These are phyloP conservation scores for Cucumis hystrix DNA, from an alignment of 306 rosid species.

Conservation along the genomic window DNA sequence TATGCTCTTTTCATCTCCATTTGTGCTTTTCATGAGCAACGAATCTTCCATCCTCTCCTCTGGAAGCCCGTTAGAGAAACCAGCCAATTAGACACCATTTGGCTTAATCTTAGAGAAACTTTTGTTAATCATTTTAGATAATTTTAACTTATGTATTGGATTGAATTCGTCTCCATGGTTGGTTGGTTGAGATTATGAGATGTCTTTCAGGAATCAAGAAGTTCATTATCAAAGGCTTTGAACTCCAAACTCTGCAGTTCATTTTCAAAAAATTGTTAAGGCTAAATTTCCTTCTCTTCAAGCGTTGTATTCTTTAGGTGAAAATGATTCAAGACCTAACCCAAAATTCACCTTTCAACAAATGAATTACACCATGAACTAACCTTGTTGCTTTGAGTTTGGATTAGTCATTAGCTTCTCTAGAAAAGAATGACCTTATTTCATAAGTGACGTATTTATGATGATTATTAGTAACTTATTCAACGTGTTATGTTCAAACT, in stretches of 20 bases:
- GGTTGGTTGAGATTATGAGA: not conserved
- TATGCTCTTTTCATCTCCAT: not conserved
- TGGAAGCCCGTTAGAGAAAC: too few species aligned
- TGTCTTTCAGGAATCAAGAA: not conserved
- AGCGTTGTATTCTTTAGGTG: not conserved
- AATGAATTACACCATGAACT: not conserved
- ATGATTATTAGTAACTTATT: too few species aligned
- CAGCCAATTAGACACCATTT: not conserved
- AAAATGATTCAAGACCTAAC: conserved; percentile 2
- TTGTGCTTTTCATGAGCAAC: not conserved
- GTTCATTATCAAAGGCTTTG: not conserved
- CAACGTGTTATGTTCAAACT: too few species aligned
- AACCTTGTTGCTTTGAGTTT: not conserved
- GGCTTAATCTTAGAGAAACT: not conserved
- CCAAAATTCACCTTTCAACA: not conserved
- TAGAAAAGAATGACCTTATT: not conserved
- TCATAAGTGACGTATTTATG: too few species aligned
- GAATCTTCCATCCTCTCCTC: too few species aligned
- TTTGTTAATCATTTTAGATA: not conserved
- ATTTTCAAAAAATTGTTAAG: not conserved
- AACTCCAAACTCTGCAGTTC: not conserved
- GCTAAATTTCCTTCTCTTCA: not conserved
- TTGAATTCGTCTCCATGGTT: not conserved
- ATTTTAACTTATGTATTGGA: not conserved
- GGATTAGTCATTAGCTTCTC: not conserved